Evolutionary conservation across 371 early-diverging fungal species (phyloP), one percentile per base, ranked within the genome.

Genomic region (Mucor mucedo): DNA sequence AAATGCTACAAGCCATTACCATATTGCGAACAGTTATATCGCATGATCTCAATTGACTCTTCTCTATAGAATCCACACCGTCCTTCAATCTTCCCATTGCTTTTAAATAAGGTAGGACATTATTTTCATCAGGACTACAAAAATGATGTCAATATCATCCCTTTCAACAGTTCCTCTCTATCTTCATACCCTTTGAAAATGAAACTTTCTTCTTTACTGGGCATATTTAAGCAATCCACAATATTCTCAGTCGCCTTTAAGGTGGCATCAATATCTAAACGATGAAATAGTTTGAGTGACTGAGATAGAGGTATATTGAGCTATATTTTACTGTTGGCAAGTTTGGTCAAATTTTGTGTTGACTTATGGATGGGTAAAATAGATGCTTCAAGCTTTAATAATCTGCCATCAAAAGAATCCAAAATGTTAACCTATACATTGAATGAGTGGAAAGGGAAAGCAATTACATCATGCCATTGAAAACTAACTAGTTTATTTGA

Each of bases 321-420:
- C 35, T 35, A 8, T 8, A 16, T 10, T 14, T 44, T 85, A 94
- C 93, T 94, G 59, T 89, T 91, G 30, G 89, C 90, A 2, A 93
- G 66, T 38, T 80, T 78, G 0, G 93, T 92, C 55, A 96, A 70
- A 71, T 89, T 89, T 61, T 91, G 90, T n/a, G 95, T 95, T 16
- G 92, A 84, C 55, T 83, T 83, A 65, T 95, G 93, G 50, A 96
- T 95, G 8, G 96, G 95, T 21, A 91, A 72, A 5, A 95, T 93
- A 5, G 91, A 88, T 10, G 87, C 83, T 58, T 93, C 95, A 16
- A 96, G 75, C 61, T 87, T 87, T 44, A 85, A 75, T n/a, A 96
- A 76, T 50, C 96, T 82, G 41, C 86, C 84, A 75, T 95, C 95
- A 76, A 96, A 96, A 7, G 89, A 85, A 60, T 86, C 84, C 54